Percentiles rank a stretch among this genome's conserved stretches.
Evolutionary conservation across 1,139 yeast genomes (phyloP).

Genomic region (Taphrina confusa): DNA sequence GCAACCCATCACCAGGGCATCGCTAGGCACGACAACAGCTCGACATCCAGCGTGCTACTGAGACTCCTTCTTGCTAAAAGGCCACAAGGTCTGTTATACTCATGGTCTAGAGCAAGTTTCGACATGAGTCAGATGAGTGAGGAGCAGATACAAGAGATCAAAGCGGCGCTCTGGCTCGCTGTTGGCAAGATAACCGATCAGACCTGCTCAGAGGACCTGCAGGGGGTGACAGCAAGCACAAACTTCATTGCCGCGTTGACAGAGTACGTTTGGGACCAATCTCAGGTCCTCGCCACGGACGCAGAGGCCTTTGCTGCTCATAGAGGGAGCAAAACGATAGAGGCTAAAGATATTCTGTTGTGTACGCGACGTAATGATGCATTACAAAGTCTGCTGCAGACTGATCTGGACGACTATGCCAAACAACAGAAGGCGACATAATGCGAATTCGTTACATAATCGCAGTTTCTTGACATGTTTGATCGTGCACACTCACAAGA

Average conservation of each 20-base stretch:
- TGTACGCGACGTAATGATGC: constrained; percentile 28
- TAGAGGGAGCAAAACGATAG: constrained; percentile 9
- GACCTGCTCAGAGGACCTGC: constrained; percentile 13
- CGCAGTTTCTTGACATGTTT: too few relatives aligned
- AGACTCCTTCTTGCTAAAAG: too few relatives aligned
- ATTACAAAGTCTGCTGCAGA: not conserved
- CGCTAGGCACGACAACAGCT: too few relatives aligned
- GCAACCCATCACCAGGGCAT: too few relatives aligned
- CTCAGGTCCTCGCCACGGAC: constrained; percentile 13
- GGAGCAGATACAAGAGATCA: constrained; percentile 1
- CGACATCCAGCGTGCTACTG: too few relatives aligned
- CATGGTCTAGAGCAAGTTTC: too few relatives aligned
- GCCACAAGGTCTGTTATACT: too few relatives aligned
- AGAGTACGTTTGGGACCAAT: constrained; percentile 26
- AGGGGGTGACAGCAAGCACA: constrained; percentile 25
- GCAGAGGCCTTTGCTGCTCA: constrained; percentile 25
- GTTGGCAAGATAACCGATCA: constrained; percentile 28
- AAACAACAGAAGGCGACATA: not conserved
- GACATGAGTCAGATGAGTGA: not conserved
- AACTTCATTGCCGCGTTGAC: constrained; percentile 31
- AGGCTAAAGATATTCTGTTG: constrained; percentile 16
- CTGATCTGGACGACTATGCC: constrained; percentile 1
- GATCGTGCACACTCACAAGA: too few relatives aligned
- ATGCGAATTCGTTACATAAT: too few relatives aligned
- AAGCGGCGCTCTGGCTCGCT: constrained; percentile 25